A percentile compares a stretch with the other conserved stretches of the same genome.
These are phyloP conservation scores for Paracoccidioides lutzii DNA, from an alignment of 2,329 filamentous ascomycete species.

Conservation along the genomic window DNA sequence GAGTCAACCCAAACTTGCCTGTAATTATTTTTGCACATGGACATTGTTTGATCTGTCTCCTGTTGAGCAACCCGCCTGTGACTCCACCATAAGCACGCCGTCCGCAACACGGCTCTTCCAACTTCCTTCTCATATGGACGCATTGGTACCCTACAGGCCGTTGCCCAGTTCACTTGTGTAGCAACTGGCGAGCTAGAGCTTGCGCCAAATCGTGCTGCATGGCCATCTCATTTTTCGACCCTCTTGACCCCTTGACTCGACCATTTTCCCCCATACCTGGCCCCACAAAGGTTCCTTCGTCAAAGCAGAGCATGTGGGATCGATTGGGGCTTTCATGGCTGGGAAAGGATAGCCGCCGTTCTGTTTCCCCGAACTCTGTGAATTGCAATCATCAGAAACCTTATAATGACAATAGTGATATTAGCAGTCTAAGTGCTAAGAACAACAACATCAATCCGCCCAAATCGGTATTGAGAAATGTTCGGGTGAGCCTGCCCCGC, in stretches of 20 bases:
- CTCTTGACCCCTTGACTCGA: constrained; percentile 24
- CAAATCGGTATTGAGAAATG: constrained; percentile 8
- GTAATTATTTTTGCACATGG: not conserved
- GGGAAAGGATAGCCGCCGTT: constrained; percentile 27
- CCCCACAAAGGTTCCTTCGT: constrained; percentile 19
- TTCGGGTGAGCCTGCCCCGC: constrained; percentile 11
- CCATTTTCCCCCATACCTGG: constrained; percentile 24
- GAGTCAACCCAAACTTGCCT: not conserved
- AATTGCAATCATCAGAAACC: not conserved
- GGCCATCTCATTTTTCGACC: constrained; percentile 31
- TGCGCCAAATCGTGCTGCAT: constrained; percentile 23
- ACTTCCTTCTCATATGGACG: constrained; percentile 23
- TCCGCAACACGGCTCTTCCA: not conserved
- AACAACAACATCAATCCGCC: constrained; percentile 9
- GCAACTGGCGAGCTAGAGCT: constrained; percentile 18
- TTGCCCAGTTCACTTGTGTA: constrained; percentile 23
- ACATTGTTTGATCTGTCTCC: not conserved
- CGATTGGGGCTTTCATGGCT: constrained; percentile 32
- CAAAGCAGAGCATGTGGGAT: constrained; percentile 36
- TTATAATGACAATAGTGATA: constrained; percentile 8
- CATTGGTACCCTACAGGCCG: constrained; percentile 20
- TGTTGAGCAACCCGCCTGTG: not conserved
- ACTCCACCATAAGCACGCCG: not conserved
- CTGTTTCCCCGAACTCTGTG: constrained; percentile 14
- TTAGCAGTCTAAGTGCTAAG: not conserved